Percentiles rank a stretch among this genome's conserved stretches.
Evolutionary conservation across 2,329 filamentous ascomycete genomes (phyloP).

Genomic region (Aaosphaeria arxii): DNA sequence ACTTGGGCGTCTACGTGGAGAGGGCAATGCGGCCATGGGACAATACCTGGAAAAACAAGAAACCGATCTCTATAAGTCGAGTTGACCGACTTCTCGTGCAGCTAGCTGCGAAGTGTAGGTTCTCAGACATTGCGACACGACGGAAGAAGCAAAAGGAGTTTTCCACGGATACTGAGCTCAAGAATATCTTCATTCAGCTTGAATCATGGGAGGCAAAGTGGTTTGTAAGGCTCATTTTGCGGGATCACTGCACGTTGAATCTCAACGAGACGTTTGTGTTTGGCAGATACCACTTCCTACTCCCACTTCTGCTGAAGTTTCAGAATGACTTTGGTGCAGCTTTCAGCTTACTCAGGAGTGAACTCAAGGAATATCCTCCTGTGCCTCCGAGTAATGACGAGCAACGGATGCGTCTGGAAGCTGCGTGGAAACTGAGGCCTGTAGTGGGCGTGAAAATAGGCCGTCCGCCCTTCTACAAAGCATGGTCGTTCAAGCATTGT

Average conservation of each 20-base stretch:
- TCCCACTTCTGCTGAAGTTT: slow-evolving; percentile 69
- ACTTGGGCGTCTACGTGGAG: slow-evolving; percentile 71
- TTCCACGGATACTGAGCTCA: slow-evolving; percentile 21
- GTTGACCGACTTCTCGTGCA: slow-evolving; percentile 65
- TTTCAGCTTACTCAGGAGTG: slow-evolving; percentile 51
- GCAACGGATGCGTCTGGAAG: slow-evolving; percentile 32
- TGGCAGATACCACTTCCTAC: slow-evolving; percentile 62
- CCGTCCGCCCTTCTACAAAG: slow-evolving; percentile 45
- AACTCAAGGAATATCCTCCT: slow-evolving; percentile 37
- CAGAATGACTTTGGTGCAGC: slow-evolving; percentile 66
- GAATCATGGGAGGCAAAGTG: slow-evolving; percentile 75
- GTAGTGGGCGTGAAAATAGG: slow-evolving; percentile 45
- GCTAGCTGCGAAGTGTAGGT: slow-evolving; percentile 66
- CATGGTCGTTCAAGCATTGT: slow-evolving; percentile 66
- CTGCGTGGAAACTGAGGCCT: slow-evolving; percentile 37
- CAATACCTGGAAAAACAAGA: slow-evolving; percentile 31
- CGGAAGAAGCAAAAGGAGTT: slow-evolving; percentile 15
- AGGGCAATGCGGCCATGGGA: slow-evolving; percentile 60
- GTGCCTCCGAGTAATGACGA: slow-evolving; percentile 32
- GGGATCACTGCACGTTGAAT: slow-evolving; percentile 66
- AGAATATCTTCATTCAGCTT: slow-evolving; percentile 42
- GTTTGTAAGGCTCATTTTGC: slow-evolving; percentile 79
- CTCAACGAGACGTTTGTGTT: slow-evolving; percentile 59
- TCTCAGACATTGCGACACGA: slow-evolving; percentile 60
- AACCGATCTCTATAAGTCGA: slow-evolving; percentile 62